These are phyloP conservation scores for Obelidium mucronatum DNA, from an alignment of 192 early-diverging fungal genomes.

Conservation along the genomic window DNA sequence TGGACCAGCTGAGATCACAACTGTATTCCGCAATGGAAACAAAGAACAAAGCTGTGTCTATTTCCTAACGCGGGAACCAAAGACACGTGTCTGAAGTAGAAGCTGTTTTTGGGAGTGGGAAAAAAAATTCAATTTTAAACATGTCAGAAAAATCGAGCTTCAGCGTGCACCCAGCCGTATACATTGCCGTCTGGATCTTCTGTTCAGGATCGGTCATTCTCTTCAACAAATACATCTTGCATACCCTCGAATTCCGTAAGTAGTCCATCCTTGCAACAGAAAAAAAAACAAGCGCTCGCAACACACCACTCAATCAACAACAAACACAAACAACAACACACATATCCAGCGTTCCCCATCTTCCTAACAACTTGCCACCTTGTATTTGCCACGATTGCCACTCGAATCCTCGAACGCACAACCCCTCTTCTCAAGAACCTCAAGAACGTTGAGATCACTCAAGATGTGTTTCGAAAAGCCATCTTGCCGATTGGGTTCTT, in stretches of 20 bases:
- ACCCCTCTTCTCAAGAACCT: conserved; percentile 62
- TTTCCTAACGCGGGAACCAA: too few species aligned
- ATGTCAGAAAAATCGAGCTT: too few species aligned
- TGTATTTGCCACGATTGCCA: conserved; percentile 59
- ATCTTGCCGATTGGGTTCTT: conserved; percentile 45
- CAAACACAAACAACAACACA: neutral
- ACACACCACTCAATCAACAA: neutral
- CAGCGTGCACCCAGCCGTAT: conserved; percentile 12
- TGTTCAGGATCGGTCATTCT: conserved; percentile 20
- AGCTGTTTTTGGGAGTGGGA: too few species aligned
- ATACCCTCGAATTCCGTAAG: conserved; percentile 30
- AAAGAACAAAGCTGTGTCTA: too few species aligned
- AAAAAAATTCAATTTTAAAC: too few species aligned
- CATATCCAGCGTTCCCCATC: conserved; percentile 40
- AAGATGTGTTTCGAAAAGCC: conserved; percentile 60
- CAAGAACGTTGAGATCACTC: conserved; percentile 64
- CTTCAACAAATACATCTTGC: conserved; percentile 34
- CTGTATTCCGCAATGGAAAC: too few species aligned
- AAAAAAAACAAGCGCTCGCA: too few species aligned
- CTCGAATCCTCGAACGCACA: conserved; percentile 65
- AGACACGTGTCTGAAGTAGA: too few species aligned
- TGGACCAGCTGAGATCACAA: too few species aligned
- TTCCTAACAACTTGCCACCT: conserved; percentile 53
- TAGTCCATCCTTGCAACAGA: neutral
- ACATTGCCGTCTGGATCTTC: conserved; percentile 31